phyloP scores from a whole-genome alignment of 768 basidiomycete species.

The Rhizopogon salebrosus region DNA sequence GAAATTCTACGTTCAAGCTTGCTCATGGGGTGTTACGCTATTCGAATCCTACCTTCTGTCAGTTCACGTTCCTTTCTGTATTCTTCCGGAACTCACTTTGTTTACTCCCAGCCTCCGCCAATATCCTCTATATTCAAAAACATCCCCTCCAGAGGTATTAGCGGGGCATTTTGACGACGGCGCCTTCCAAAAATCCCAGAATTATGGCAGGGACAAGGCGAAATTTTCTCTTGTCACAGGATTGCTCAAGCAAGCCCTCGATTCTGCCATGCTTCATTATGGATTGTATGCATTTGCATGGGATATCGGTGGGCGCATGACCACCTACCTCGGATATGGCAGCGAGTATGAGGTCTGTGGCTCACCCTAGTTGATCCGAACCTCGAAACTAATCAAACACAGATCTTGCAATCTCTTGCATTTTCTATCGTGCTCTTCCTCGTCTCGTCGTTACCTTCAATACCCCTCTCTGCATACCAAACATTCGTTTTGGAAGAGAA shows the following conservation, averaged over 20 bases:
- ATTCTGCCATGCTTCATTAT: conserved; percentile 64
- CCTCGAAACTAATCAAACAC: neutral
- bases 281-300: conserved; percentile 85
- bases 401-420: conserved; percentile 83
- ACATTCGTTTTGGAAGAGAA: conserved; percentile 94
- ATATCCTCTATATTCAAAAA: conserved; percentile 78
- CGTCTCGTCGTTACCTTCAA: conserved; percentile 57
- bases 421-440: conserved; percentile 68
- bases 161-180: conserved; percentile 61
- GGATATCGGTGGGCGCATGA: conserved; percentile 50
- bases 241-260: conserved; percentile 67
- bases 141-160: conserved; percentile 64
- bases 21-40: conserved; percentile 72
- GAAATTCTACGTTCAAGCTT: conserved; percentile 74
- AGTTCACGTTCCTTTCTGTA: conserved; percentile 24
- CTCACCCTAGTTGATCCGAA: neutral
- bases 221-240: conserved; percentile 72
- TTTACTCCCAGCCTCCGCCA: conserved; percentile 56
- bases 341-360: conserved; percentile 62
- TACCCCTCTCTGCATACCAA: conserved; percentile 77
- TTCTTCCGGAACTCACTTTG: conserved; percentile 1
- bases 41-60: conserved; percentile 89
- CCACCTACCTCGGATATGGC: conserved; percentile 56
- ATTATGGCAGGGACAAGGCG: conserved; percentile 89
- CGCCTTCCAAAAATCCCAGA: conserved; percentile 84